Evolutionary conservation across 202 grass and related monocot genomes (phyloP).

Genomic region (Eragrostis tef): DNA sequence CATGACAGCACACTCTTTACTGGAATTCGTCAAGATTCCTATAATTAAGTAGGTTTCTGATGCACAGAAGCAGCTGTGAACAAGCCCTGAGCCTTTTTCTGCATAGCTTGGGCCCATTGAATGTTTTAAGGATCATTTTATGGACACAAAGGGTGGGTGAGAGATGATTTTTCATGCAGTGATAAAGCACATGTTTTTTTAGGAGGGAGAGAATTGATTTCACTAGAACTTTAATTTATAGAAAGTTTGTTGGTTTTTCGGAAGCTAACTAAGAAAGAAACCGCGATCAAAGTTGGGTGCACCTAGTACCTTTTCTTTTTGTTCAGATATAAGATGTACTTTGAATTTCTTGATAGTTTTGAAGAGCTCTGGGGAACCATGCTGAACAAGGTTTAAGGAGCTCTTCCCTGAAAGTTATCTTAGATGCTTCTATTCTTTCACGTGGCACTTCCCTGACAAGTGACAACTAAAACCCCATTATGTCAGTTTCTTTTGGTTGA

Average conservation of each 20-base stretch:
- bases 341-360: constrained; percentile 24
- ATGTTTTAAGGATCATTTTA: constrained; percentile 29
- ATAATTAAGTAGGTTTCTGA: background rate
- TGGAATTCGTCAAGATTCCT: background rate
- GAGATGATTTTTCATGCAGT: background rate
- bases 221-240: background rate
- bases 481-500: background rate
- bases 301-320: background rate
- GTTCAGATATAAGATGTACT: constrained; percentile 13
- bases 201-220: constrained; percentile 1
- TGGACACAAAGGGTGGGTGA: background rate
- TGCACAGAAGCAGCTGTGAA: background rate
- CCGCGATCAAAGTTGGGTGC: background rate
- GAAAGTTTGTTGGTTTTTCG: constrained; percentile 7
- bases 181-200: background rate
- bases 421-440: constrained; percentile 20
- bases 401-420: constrained; percentile 5
- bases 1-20: background rate
- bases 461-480: background rate
- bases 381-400: constrained; percentile 14
- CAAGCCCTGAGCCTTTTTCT: background rate
- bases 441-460: constrained; percentile 12
- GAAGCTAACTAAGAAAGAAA: constrained; percentile 17
- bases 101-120: background rate
- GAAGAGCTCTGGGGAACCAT: constrained; percentile 17